Evolutionary conservation across 2,329 filamentous ascomycete genomes (phyloP), one percentile per base, ranked within the genome.

Genomic region (Gnomoniopsis sp.): DNA sequence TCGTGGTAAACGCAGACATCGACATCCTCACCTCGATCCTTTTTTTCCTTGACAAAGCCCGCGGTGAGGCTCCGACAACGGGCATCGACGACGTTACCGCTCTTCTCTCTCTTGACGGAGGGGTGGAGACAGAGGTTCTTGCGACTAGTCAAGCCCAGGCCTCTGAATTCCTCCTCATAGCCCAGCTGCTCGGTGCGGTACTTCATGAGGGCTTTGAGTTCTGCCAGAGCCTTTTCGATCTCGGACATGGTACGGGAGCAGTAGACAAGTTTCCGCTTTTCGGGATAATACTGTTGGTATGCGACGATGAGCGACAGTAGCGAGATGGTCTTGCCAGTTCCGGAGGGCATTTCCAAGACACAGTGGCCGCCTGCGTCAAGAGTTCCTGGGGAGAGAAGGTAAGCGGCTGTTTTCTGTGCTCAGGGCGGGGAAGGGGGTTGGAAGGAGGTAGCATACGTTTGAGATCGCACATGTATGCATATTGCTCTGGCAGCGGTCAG

Each of bases 221-320:
- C 95, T 11, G 91, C 90, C 54, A 99, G 76, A 0, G 96, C 95
- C 76, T 99, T 99, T 72, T 99, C 95, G 69, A 99, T 99, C 77
- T 99, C 95, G 41, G 95, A 99, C 93, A 99, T 99, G 58, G 95
- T 99, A 77, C 95, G 92, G 63, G 95, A 99, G 79, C 95, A 99
- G 75, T 99, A 99, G 57, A 99, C 97, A 53, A 99, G 86, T 75
- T 99, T 99, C 57, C 96, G 84, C 68, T 95, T 91, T 70, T 96
- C 91, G 3, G 93, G 91, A 68, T 93, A 93, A 71, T 93, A 88
- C 71, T 95, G 90, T 74, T 99, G 96, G 69, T 99, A 99, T 46
- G 95, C 93, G 59, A 99, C 87, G 69, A 99, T 99, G 66, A 99
- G 84, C 0, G 95, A 97, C 48, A 99, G 80, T 4, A 99, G 81